Evolutionary conservation across 768 basidiomycete species (phyloP).

Genomic region (Pisolithus sp.): DNA sequence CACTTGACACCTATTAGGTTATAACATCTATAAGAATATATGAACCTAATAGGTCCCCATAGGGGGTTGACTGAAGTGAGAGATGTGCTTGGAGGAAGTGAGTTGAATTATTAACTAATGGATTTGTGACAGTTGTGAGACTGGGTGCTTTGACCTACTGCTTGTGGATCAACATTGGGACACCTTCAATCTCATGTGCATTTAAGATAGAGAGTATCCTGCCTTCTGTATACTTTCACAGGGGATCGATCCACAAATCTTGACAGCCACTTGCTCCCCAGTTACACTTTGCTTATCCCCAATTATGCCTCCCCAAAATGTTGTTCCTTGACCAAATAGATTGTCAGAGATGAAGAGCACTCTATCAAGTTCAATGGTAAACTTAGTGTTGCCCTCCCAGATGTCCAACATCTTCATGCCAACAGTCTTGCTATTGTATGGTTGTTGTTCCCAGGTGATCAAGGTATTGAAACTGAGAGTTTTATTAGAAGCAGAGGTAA

Average conservation of each 20-base stretch:
- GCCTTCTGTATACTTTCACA: neutral
- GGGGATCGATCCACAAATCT: conserved; percentile 4
- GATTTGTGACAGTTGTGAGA: neutral
- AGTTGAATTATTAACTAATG: neutral
- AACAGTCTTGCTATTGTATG: neutral
- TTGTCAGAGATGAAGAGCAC: neutral
- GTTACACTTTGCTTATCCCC: neutral
- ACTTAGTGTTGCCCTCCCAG: neutral
- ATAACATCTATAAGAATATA: no score
- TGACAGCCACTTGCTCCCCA: conserved; percentile 1
- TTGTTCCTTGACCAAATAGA: neutral
- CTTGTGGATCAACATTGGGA: neutral
- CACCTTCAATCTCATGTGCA: neutral
- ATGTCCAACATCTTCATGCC: neutral
- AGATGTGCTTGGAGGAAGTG: neutral
- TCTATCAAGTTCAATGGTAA: neutral
- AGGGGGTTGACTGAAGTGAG: no score
- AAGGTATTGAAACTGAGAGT: neutral
- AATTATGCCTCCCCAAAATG: neutral
- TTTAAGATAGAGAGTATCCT: neutral
- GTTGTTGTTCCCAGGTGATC: neutral
- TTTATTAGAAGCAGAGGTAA: neutral
- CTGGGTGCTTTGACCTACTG: neutral
- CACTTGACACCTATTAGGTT: no score
- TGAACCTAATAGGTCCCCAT: no score